Evolutionary conservation across 75 land plant genomes (phyloP), one percentile per base, ranked within the genome.

Genomic region (Cryptomeria japonica): DNA sequence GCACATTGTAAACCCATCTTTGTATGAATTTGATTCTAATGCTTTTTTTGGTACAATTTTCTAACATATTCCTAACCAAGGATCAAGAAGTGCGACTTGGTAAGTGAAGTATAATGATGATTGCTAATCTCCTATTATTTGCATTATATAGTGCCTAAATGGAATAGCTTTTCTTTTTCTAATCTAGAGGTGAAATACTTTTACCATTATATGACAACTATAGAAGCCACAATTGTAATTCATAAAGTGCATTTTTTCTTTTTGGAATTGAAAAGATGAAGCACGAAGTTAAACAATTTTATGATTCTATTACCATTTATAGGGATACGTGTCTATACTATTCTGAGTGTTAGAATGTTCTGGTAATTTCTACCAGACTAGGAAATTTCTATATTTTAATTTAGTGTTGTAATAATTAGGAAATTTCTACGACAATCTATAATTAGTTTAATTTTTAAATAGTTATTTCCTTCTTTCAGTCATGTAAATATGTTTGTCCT

Each of bases 31-130:
- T 75, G 37, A 75, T 64, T 64, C n/a, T 12, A 5, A 75, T 75
- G 77, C 37, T 34, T 44, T 84, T 46, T 87, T 68, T 46, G 46
- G 82, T 88, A 49, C 94, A 98, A 99, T 98, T 99, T 87, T 98
- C 99, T 68, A 98, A 98, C 86, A 98, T 98, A 34, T 98, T 98
- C 87, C 93, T 98, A 61, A 98, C 97, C 5, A 98, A 96, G 90
- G 99, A 98, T 86, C 96, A 97, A 64, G 97, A 97, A 87, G 90
- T 98, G 88, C 95, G 96, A 41, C 97, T 98, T 36, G 99, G 99
- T 98, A 87, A 92, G 96, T 91, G 49, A 14, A 75, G 37, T 34
- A 75, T 75, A 38, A 75, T 68, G 7, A 68, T 75, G 37, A 75
- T 75, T 75, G 31, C n/a, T 64, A 19, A 31, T 31, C 34, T 75